A percentile compares a stretch with the other conserved stretches of the same genome.
phyloP scores from a whole-genome alignment of 1,284 basidiomycete genomes.

The Somion occarium region DNA sequence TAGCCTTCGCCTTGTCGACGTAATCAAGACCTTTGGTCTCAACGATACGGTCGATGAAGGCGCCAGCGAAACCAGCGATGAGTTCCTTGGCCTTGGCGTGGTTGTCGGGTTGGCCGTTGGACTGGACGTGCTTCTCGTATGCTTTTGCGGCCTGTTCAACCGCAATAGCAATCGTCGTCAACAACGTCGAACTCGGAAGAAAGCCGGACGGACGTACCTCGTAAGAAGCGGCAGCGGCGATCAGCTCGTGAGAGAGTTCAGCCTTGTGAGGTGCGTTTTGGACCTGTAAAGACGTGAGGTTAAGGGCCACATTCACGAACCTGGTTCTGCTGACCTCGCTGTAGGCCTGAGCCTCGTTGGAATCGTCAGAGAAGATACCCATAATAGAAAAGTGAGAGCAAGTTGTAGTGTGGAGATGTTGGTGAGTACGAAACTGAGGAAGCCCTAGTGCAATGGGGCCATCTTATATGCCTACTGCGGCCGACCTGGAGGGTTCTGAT shows the following conservation, averaged over 20 bases:
- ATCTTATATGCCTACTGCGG: not conserved
- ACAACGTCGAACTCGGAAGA: not conserved
- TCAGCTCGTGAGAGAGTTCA: conserved; percentile 57
- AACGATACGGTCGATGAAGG: conserved; percentile 39
- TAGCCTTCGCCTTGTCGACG: conserved; percentile 40
- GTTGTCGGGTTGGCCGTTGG: conserved; percentile 32
- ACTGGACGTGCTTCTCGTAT: conserved; percentile 37
- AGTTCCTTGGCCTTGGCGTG: conserved; percentile 38
- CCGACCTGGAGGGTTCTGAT: not conserved
- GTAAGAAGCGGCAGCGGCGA: conserved; percentile 55
- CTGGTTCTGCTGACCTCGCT: conserved; percentile 30
- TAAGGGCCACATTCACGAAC: conserved; percentile 8
- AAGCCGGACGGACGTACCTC: too few relatives aligned
- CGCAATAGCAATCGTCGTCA: not conserved
- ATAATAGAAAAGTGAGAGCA: conserved; percentile 29
- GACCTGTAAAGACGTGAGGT: conserved; percentile 27
- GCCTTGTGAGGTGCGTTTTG: conserved; percentile 51
- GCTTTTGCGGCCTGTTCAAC: conserved; percentile 34
- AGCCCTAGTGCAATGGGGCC: not conserved
- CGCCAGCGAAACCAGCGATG: conserved; percentile 38
- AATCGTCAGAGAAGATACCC: conserved; percentile 49
- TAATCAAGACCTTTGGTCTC: conserved; percentile 44
- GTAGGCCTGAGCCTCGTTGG: conserved; percentile 44
- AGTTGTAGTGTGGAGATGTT: conserved; percentile 9
- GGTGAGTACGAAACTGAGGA: conserved; percentile 17